A percentile compares a stretch with the other conserved stretches of the same genome.
Conservation (phyloP, 2,329 filamentous ascomycete species). For the Cladosporium cucumerinum region DNA sequence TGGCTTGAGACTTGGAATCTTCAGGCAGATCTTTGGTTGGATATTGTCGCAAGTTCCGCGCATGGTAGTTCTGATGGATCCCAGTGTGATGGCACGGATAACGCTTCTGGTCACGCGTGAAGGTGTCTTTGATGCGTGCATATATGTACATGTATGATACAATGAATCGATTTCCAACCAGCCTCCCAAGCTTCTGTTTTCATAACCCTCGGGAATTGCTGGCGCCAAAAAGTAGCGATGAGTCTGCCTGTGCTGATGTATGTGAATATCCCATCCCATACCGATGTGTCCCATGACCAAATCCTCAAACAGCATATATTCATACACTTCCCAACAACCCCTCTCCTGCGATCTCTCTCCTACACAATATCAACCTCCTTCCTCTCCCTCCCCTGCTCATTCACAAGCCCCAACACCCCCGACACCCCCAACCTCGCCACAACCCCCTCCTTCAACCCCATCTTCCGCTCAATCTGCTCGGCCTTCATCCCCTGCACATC, state of each 20-base stretch:
- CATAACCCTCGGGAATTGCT: not conserved
- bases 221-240: not conserved
- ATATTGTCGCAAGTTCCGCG: not conserved
- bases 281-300: not conserved
- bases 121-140: not conserved
- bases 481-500: constrained; percentile 29
- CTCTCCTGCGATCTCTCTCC: constrained; percentile 1
- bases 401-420: constrained; percentile 32
- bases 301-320: not conserved
- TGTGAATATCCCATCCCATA: too few relatives aligned
- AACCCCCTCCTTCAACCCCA: constrained; percentile 36
- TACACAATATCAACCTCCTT: constrained; percentile 32
- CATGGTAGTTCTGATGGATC: not conserved
- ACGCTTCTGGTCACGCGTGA: not conserved
- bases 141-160: not conserved
- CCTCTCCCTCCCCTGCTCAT: constrained; percentile 30
- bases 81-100: not conserved
- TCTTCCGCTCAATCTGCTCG: constrained; percentile 32
- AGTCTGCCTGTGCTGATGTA: not conserved
- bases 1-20: constrained; percentile 16
- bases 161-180: not conserved
- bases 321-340: not conserved
- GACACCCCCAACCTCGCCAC: constrained; percentile 31
- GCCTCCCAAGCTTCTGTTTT: not conserved
- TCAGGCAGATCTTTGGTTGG: constrained; percentile 18